Evolutionary conservation across 2,329 filamentous ascomycete species (phyloP), one percentile per base, ranked within the genome.

Genomic region (Graphiopsis chlorocephala): DNA sequence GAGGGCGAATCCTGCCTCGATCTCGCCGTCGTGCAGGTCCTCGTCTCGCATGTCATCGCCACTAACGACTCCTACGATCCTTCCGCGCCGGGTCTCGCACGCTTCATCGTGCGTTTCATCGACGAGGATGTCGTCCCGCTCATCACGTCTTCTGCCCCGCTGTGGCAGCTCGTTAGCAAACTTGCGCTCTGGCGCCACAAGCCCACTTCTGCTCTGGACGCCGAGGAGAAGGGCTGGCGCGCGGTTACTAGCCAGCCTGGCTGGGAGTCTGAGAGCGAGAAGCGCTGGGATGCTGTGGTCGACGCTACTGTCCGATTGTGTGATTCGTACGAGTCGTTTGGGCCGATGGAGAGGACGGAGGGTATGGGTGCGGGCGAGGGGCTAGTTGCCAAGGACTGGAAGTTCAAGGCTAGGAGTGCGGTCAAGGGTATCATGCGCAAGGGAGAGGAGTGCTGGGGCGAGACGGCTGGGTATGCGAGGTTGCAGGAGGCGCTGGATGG

Each of bases 171-270:
- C 0, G 82, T 96, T 0, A 84, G 88, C 0, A 86, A 88, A 5
- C 81, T 96, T 17, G 87, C 91, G 4, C 82, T 89, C 15, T 97
- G 92, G 87, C 85, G 88, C 8, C 79, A 85, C 2, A 89, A 91
- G 61, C 90, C 89, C 1, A 78, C 81, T 0, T 88, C 88, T 1
- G 91, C 93, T 4, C 82, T 98, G 1, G 90, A 93, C 6, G 92
- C 91, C 1, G 87, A 93, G 31, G 95, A 98, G 78, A 93, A 94
- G 74, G 92, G 90, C 0, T 99, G 94, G 93, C 86, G 95, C 2
- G 87, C 90, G 0, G 86, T 89, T 0, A 81, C 85, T 0, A 81
- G 83, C 59, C 78, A 85, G 70, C 81, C 86, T 0, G 80, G 81
- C 3, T 83, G 79, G 78, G 82, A 84, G 68, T 81, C 85, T 29